Evolutionary conservation across 441 rosid species (phyloP).

Genomic region (Adansonia grandidieri): DNA sequence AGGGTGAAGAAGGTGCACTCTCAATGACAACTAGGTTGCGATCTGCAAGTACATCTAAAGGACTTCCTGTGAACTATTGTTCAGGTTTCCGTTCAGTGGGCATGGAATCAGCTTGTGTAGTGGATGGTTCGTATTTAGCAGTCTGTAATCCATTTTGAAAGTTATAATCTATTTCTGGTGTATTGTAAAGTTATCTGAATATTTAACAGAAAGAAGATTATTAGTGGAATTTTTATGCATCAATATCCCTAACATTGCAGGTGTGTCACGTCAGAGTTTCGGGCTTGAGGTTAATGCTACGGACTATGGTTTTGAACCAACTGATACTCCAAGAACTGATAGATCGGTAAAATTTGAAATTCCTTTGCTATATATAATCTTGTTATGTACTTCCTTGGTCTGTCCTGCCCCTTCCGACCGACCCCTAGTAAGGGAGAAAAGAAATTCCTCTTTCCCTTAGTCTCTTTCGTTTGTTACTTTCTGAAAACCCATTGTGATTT

Average conservation of each 20-base stretch:
- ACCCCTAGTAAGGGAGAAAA: background rate
- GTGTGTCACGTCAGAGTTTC: constrained; percentile 81
- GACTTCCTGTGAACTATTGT: constrained; percentile 90
- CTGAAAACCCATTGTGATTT: background rate
- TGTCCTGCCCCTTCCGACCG: background rate
- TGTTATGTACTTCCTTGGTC: background rate
- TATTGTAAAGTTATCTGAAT: background rate
- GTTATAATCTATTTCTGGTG: background rate
- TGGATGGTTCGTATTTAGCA: constrained; percentile 61
- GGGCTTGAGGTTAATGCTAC: constrained; percentile 79
- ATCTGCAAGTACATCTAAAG: constrained; percentile 70
- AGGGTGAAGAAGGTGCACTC: constrained; percentile 99
- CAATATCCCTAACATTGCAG: constrained; percentile 41
- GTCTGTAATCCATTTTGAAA: constrained; percentile 4
- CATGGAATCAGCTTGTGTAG: constrained; percentile 60
- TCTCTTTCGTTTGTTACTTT: background rate
- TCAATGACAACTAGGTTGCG: constrained; percentile 90
- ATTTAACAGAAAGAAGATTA: background rate
- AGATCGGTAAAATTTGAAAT: constrained; percentile 64
- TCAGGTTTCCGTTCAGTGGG: constrained; percentile 82
- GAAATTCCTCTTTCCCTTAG: background rate
- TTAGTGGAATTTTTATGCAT: background rate
- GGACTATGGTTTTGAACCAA: constrained; percentile 84
- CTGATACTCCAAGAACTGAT: constrained; percentile 91
- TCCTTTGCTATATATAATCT: constrained; percentile 11